phyloP scores from a whole-genome alignment of 306 rosid genomes.

The Cicer pinnatifidum region DNA sequence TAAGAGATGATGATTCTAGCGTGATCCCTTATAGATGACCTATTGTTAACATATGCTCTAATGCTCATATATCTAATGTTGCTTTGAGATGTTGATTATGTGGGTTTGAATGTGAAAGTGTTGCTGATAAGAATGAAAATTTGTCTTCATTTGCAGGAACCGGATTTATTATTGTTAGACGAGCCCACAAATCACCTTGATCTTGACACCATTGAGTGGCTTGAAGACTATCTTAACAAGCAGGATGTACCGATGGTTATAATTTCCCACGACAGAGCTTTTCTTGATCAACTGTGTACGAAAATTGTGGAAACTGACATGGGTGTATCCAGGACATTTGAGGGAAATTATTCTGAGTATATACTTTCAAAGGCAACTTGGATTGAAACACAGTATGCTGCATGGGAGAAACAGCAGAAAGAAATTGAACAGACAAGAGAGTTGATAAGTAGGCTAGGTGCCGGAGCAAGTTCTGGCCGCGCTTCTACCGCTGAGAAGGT shows the following conservation, averaged over 20 bases:
- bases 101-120: constrained; percentile 24
- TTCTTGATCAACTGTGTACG: constrained; percentile 95
- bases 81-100: constrained; percentile 17
- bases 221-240: constrained; percentile 81
- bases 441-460: constrained; percentile 82
- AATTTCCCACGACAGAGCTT: constrained; percentile 97
- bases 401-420: constrained; percentile 99
- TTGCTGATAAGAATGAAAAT: constrained; percentile 17
- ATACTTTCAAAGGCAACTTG: constrained; percentile 76
- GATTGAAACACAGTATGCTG: constrained; percentile 88
- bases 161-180: constrained; percentile 87
- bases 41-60: background rate
- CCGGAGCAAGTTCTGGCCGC: constrained; percentile 96
- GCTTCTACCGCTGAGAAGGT: constrained; percentile 98
- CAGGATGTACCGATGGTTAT: constrained; percentile 98
- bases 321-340: constrained; percentile 86
- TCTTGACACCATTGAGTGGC: constrained; percentile 99
- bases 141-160: constrained; percentile 70
- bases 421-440: constrained; percentile 89
- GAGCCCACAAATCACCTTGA: constrained; percentile 98
- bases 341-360: constrained; percentile 87
- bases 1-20: background rate
- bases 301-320: constrained; percentile 98
- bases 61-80: constrained; percentile 11
- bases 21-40: background rate